Percentiles rank a stretch among this genome's conserved stretches.
Evolutionary conservation across 2,329 filamentous ascomycete genomes (phyloP).

Genomic region (Trichoderma brevicompactum): DNA sequence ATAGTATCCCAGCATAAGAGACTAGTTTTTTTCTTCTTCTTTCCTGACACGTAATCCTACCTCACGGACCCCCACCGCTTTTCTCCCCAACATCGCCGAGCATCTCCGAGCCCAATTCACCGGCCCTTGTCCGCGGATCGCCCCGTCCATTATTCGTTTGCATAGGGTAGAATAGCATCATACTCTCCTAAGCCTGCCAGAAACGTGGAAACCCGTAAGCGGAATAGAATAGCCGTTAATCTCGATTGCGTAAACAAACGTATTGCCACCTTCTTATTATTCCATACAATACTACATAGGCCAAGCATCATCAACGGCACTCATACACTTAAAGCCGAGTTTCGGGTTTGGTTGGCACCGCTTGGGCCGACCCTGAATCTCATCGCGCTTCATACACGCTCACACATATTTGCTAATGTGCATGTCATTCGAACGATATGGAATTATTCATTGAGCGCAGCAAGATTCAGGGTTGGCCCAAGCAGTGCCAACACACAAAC

Average conservation of each 20-base stretch:
- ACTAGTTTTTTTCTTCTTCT: too few relatives aligned
- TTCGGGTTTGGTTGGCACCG: background rate
- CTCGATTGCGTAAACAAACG: background rate
- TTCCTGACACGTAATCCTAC: background rate
- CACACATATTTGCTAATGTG: background rate
- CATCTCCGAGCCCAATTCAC: constrained; percentile 17
- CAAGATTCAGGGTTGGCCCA: too few relatives aligned
- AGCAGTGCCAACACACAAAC: too few relatives aligned
- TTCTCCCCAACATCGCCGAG: background rate
- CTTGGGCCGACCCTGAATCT: background rate
- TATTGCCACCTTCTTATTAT: background rate
- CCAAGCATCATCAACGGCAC: background rate
- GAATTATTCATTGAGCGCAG: background rate
- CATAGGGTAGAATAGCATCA: background rate
- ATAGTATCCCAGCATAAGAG: too few relatives aligned
- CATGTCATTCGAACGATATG: background rate
- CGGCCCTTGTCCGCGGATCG: background rate
- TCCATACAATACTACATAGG: background rate
- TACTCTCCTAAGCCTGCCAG: background rate
- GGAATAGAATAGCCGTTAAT: background rate
- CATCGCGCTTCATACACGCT: background rate
- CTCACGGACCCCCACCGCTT: background rate
- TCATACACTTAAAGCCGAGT: background rate
- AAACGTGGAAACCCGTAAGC: background rate
- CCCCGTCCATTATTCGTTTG: background rate